A percentile compares a stretch with the other conserved stretches of the same genome.
Evolutionary conservation across 2,329 filamentous ascomycete species (phyloP).

Genomic region (Clarireedia homoeocarpa): DNA sequence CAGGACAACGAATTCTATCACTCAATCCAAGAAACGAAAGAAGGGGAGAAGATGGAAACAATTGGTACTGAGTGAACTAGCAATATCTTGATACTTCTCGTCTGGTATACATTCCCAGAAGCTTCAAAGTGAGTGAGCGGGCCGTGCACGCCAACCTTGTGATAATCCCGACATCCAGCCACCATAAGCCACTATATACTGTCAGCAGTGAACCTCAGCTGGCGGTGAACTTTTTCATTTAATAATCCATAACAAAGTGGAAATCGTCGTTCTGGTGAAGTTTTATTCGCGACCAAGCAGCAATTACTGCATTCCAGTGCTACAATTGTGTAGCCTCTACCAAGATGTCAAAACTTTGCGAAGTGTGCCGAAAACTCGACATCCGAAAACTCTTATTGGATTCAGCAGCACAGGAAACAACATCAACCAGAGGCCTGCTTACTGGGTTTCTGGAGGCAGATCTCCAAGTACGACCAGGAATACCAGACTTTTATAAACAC

Average conservation of each 20-base stretch:
- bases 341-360: neutral
- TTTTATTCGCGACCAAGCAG: no score
- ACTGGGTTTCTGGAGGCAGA: constrained; percentile 2
- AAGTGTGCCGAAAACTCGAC: constrained; percentile 1
- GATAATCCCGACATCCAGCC: no score
- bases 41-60: constrained; percentile 45
- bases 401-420: constrained; percentile 1
- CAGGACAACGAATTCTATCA: constrained; percentile 48
- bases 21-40: constrained; percentile 49
- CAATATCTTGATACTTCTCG: no score
- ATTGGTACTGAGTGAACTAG: constrained; percentile 44
- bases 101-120: no score
- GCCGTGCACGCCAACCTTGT: no score
- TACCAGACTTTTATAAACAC: constrained; percentile 6
- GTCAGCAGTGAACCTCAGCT: no score
- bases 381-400: constrained; percentile 2
- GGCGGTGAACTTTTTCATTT: no score
- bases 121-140: no score
- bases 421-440: neutral
- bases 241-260: no score
- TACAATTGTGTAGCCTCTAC: neutral
- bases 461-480: constrained; percentile 5
- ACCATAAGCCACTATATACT: no score
- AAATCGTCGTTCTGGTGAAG: no score
- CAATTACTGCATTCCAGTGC: no score